These are phyloP conservation scores for Gynandropsis gynandra DNA, from an alignment of 345 rosid species.

Conservation along the genomic window DNA sequence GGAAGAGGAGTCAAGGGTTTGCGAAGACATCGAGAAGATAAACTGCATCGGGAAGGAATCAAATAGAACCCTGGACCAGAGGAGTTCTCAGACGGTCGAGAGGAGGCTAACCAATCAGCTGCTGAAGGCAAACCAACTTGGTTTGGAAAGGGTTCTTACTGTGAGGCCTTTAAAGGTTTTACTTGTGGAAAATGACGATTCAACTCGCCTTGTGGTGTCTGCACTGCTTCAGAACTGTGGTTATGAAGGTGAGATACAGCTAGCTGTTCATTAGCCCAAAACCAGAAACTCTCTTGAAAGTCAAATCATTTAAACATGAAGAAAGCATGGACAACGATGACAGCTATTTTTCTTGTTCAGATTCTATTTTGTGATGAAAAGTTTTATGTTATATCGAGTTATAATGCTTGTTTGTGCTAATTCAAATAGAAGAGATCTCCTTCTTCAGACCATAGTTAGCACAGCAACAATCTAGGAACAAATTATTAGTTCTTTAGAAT, in stretches of 20 bases:
- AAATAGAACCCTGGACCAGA: slow-evolving; percentile 15
- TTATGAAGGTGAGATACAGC: slow-evolving; percentile 29
- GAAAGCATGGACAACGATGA: too few species aligned
- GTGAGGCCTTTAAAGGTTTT: slow-evolving; percentile 36
- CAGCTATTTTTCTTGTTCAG: too few species aligned
- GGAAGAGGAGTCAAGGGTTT: slow-evolving; percentile 35
- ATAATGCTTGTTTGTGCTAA: too few species aligned
- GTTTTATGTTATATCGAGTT: too few species aligned
- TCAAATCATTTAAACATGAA: too few species aligned
- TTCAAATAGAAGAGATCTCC: too few species aligned
- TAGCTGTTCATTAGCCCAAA: too few species aligned
- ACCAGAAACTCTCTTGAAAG: too few species aligned
- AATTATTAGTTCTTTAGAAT: too few species aligned
- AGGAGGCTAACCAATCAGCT: slow-evolving; percentile 22
- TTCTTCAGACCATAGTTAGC: too few species aligned
- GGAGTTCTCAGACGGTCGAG: slow-evolving; percentile 19
- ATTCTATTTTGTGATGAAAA: too few species aligned
- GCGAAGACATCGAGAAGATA: slow-evolving; percentile 28
- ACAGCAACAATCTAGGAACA: too few species aligned
- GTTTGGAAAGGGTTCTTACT: slow-evolving; percentile 37
- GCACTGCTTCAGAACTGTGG: slow-evolving; percentile 40
- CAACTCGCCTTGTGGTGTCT: slow-evolving; percentile 34
- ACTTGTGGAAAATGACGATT: slow-evolving; percentile 40
- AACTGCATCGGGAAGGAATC: neutral
- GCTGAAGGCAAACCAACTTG: slow-evolving; percentile 22